Conservation (phyloP, 495 filamentous ascomycete species). For the Daldinia childiae region DNA sequence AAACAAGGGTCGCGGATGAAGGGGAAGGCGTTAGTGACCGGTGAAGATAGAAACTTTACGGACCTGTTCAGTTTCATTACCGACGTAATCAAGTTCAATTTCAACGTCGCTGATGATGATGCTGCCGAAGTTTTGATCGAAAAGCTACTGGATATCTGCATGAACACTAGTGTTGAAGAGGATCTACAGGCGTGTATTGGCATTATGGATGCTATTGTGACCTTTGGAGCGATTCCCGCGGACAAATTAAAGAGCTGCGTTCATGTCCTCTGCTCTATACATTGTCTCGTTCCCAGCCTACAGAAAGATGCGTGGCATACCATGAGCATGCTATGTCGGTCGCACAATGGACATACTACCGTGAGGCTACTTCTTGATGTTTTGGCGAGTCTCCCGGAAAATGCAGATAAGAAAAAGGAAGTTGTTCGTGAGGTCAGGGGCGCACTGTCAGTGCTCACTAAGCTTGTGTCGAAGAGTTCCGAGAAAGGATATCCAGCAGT, state of each 20-base stretch:
- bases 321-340: slow-evolving; percentile 79
- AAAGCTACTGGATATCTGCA: slow-evolving; percentile 75
- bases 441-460: slow-evolving; percentile 73
- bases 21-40: slow-evolving; percentile 59
- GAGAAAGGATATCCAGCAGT: slow-evolving; percentile 71
- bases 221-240: slow-evolving; percentile 78
- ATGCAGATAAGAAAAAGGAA: slow-evolving; percentile 65
- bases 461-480: slow-evolving; percentile 66
- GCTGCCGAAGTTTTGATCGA: slow-evolving; percentile 74
- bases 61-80: slow-evolving; percentile 77
- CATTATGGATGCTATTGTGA: slow-evolving; percentile 81
- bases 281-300: slow-evolving; percentile 74
- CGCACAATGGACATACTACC: slow-evolving; percentile 78
- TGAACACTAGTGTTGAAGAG: slow-evolving; percentile 72
- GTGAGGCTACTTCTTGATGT: slow-evolving; percentile 71
- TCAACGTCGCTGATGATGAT: slow-evolving; percentile 73
- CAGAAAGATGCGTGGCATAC: slow-evolving; percentile 78
- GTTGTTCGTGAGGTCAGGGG: slow-evolving; percentile 68
- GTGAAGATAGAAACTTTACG: slow-evolving; percentile 74
- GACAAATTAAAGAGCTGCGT: slow-evolving; percentile 73
- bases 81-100: slow-evolving; percentile 86
- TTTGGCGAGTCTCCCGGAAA: slow-evolving; percentile 60
- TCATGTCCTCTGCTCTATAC: slow-evolving; percentile 82
- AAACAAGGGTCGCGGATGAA: slow-evolving; percentile 57
- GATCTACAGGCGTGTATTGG: slow-evolving; percentile 80